A percentile compares a stretch with the other conserved stretches of the same genome.
These are phyloP conservation scores for Anthostomella pinea DNA, from an alignment of 2,329 filamentous ascomycete species.

Conservation along the genomic window DNA sequence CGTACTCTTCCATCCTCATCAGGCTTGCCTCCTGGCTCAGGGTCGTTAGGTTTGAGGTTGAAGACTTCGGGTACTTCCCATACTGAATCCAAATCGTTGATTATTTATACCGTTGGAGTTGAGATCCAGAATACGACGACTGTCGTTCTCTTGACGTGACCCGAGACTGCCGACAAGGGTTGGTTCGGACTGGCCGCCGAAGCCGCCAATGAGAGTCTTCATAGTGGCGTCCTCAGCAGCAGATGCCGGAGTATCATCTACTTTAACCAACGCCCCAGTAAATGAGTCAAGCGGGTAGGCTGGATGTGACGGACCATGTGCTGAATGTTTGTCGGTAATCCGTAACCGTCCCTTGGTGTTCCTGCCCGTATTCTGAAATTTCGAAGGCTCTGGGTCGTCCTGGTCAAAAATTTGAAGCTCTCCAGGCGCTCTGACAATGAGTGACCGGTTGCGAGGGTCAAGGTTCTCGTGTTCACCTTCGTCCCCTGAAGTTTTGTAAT, in stretches of 20 bases:
- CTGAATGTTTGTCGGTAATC: background rate
- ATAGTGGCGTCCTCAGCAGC: background rate
- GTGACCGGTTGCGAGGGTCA: too few species aligned
- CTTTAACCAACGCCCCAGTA: background rate
- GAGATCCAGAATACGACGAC: constrained; percentile 2
- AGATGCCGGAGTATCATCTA: background rate
- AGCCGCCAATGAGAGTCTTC: too few species aligned
- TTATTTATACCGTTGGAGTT: constrained; percentile 4
- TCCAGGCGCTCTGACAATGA: too few species aligned
- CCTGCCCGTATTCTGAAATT: too few species aligned
- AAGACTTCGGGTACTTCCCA: constrained; percentile 3
- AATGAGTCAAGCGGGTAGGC: background rate
- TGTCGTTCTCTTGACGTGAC: constrained; percentile 3
- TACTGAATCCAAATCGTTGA: constrained; percentile 4
- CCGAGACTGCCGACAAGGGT: constrained; percentile 1
- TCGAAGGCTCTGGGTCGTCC: too few species aligned
- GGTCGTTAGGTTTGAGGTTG: background rate
- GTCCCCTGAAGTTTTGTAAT: too few species aligned
- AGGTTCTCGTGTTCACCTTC: too few species aligned
- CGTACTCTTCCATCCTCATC: background rate
- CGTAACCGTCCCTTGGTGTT: too few species aligned
- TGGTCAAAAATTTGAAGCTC: too few species aligned
- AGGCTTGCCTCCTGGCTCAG: background rate
- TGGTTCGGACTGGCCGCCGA: background rate
- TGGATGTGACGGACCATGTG: background rate